Evolutionary conservation across 2,329 filamentous ascomycete genomes (phyloP), one percentile per base, ranked within the genome.

Genomic region (Ascochyta viciae-villosae): DNA sequence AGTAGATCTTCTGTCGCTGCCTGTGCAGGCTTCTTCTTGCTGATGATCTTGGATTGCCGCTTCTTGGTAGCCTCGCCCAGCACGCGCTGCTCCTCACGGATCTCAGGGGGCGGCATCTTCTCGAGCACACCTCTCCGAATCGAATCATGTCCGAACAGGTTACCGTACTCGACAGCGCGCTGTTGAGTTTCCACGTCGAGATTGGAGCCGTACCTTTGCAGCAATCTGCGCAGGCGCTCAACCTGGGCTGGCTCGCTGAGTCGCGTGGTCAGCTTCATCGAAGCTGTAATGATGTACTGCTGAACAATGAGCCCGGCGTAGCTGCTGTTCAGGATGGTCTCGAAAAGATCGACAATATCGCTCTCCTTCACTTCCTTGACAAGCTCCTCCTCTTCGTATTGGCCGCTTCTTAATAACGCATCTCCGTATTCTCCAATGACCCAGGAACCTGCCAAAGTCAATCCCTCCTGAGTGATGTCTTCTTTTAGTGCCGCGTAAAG

Each of bases 371-470:
- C 89, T 68, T 88, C 84, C 67, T 85, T 83, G 12, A 96, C 92
- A 27, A 96, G 81, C 69, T 97, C 94, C 74, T 96, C 92, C 72
- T 96, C 93, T 75, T 98, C 94, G 65, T 96, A 96, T 68, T 95
- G 90, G 1, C 93, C 93, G 33, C 93, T 93, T 57, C 86, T 86
- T 33, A 99, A 82, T n/a, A 99, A 82, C 19, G 90, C 86, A 76
- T 99, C 95, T 12, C 92, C 94, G 71, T 93, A 99, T 78, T 99
- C 95, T 71, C 96, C 95, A 74, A 99, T 96, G 50, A 95, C 96
- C 95, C 95, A 99, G 6, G 95, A 89, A 34, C 91, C 95, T 45
- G 94, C 92, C 60, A 98, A 85, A 8, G 92, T 97, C 61, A 99
- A 80, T 62, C 92, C 96, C 77, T 99, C 96, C 74, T 99, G 95